Evolutionary conservation across 352 stramenopile species (phyloP), one percentile per base, ranked within the genome.

Genomic region (Peronospora destructor): DNA sequence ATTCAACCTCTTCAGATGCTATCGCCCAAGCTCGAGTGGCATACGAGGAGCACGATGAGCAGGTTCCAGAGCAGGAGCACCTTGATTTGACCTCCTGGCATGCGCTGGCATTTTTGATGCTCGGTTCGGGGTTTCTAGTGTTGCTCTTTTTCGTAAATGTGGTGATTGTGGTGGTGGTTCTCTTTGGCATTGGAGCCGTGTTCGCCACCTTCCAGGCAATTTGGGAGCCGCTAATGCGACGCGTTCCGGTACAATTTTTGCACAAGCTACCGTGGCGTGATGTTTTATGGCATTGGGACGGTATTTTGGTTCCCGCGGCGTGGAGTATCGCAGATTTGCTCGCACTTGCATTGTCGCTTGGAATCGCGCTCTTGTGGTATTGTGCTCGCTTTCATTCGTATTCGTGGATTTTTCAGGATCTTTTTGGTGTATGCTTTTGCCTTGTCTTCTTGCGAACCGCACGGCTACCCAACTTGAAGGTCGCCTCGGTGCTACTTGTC

Each of bases 361-460:
- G 48, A 3, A 53, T 72, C 12, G 61, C 66, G 21, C 16, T 86
- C 12, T 49, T 87, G 12, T 91, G 82, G 69, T 88, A 84, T 61
- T 60, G 96, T 37, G 77, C 56, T 21, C 73, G 92, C 41, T 78
- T 83, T 40, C 71, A 94, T 52, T 57, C 78, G 8, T 88, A 87
- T 60, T 77, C 73, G 30, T 97, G 91, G 91, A 57, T 97, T 13
- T 72, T 96, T 13, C 94, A 98, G 56, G 87, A 98, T 62, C 48
- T 96, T 35, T 95, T 97, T 34, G 93, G 91, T 28, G 58, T 92
- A 14, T 97, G 89, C 63, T 92, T 98, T 61, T 97, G 89, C 61
- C 82, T 97, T 23, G 56, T 96, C 10, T 97, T 98, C 51, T 64
- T 97, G 28, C 69, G 75, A 17, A 87, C 89, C 19, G 91, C 97